Percentiles rank a stretch among this genome's conserved stretches.
phyloP scores from a whole-genome alignment of 768 basidiomycete species.

The Tulasnella sp. region DNA sequence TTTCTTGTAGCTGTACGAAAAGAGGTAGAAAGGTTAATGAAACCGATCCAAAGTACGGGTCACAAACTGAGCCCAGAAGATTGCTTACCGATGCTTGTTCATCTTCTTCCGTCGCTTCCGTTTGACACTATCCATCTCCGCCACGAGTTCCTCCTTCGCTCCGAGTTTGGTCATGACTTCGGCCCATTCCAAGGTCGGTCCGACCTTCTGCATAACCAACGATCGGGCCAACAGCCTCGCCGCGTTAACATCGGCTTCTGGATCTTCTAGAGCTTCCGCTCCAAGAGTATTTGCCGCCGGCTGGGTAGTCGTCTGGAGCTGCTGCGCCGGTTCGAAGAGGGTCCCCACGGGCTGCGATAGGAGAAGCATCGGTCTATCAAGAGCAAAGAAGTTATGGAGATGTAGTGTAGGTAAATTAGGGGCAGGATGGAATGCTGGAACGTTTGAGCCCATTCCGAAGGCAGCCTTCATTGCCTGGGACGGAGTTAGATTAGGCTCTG shows the following conservation, averaged over 20 bases:
- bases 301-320: constrained; percentile 29
- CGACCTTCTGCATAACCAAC: constrained; percentile 62
- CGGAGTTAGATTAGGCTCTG: constrained; percentile 3
- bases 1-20: constrained; percentile 68
- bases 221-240: constrained; percentile 76
- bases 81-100: constrained; percentile 89
- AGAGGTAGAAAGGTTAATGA: constrained; percentile 24
- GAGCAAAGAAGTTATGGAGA: constrained; percentile 79
- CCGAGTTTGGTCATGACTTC: constrained; percentile 62
- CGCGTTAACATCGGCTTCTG: constrained; percentile 74
- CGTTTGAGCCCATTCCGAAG: neutral
- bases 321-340: constrained; percentile 45
- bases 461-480: constrained; percentile 5
- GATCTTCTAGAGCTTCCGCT: constrained; percentile 30
- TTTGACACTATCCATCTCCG: constrained; percentile 75
- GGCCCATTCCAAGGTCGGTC: constrained; percentile 65
- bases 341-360: constrained; percentile 58
- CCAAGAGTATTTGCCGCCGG: constrained; percentile 34
- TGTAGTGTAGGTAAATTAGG: constrained; percentile 62
- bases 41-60: neutral
- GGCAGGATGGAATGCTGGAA: constrained; percentile 42
- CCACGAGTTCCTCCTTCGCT: constrained; percentile 50
- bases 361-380: constrained; percentile 73
- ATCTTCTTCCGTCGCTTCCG: constrained; percentile 90
- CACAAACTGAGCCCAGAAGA: neutral